Conservation (phyloP, 495 filamentous ascomycete genomes). For the Pyrenula massariospora region DNA sequence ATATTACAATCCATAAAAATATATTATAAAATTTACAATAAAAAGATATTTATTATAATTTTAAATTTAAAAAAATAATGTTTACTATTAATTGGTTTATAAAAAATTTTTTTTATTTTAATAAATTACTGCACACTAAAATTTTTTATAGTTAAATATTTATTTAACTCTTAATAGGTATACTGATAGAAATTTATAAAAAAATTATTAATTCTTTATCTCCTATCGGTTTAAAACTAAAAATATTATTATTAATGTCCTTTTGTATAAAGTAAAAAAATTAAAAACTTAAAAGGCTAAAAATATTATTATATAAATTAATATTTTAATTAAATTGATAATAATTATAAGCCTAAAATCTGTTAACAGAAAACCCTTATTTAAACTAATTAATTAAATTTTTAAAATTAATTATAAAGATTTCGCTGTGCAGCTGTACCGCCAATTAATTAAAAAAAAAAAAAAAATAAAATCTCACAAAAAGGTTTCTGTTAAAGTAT, state of each 20-base stretch:
- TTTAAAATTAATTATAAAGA: background rate
- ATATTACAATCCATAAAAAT: background rate
- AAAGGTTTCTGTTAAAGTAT: background rate
- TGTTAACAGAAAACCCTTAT: background rate
- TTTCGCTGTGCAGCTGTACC: background rate
- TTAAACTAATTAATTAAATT: background rate
- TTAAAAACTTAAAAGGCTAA: background rate
- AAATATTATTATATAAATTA: background rate
- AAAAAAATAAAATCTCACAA: background rate
- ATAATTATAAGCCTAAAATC: background rate
- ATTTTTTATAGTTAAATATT: background rate
- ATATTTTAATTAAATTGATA: background rate
- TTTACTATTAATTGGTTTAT: background rate
- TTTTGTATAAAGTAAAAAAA: background rate
- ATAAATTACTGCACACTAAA: background rate
- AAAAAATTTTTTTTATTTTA: background rate
- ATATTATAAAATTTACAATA: slow-evolving; percentile 1
- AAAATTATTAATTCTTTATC: background rate
- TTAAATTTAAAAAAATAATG: background rate
- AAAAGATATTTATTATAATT: slow-evolving; percentile 1
- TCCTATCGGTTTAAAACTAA: background rate
- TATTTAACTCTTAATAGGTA: background rate
- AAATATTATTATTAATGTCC: background rate
- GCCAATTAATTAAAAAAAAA: background rate
- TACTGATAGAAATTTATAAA: background rate